These are phyloP conservation scores for Pseudopyrenochaeta lycopersici DNA, from an alignment of 2,329 filamentous ascomycete genomes.

Conservation along the genomic window DNA sequence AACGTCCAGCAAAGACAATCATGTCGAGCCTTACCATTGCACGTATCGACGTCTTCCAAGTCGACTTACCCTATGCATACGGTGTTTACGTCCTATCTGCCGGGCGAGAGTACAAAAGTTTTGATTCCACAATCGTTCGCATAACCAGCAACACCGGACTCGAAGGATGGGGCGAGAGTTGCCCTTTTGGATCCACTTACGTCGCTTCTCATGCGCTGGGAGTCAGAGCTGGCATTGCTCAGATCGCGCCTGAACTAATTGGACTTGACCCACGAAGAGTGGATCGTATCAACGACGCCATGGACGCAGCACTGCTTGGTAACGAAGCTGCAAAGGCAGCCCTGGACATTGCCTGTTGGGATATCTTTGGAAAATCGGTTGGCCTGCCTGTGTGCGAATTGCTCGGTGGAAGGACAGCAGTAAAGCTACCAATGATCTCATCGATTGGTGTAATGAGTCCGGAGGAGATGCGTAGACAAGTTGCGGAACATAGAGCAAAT, in stretches of 20 bases:
- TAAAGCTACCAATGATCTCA: constrained; percentile 11
- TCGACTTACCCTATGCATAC: constrained; percentile 26
- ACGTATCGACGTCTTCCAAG: constrained; percentile 32
- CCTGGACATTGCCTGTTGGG: constrained; percentile 24
- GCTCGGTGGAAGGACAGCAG: constrained; percentile 29
- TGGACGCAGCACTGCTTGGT: constrained; percentile 31
- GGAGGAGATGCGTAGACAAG: not conserved
- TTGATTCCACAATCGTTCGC: constrained; percentile 37
- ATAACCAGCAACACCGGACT: constrained; percentile 26
- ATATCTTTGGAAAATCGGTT: constrained; percentile 16
- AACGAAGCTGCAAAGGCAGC: constrained; percentile 31
- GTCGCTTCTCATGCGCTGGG: constrained; percentile 31
- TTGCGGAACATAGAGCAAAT: not conserved
- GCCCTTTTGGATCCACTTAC: constrained; percentile 30
- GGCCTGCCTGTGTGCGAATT: constrained; percentile 34
- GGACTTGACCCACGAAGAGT: constrained; percentile 34
- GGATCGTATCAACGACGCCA: constrained; percentile 39
- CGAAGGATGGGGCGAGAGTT: constrained; percentile 39
- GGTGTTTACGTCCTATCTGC: constrained; percentile 23
- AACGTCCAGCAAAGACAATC: too few species aligned
- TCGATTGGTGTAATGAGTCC: not conserved
- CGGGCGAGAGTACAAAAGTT: constrained; percentile 25
- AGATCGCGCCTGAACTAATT: constrained; percentile 31
- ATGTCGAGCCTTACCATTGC: constrained; percentile 10
- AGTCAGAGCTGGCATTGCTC: constrained; percentile 32